Percentiles rank a stretch among this genome's conserved stretches.
phyloP scores from a whole-genome alignment of 2,329 filamentous ascomycete genomes.

The Tolypocladium pustulatum region DNA sequence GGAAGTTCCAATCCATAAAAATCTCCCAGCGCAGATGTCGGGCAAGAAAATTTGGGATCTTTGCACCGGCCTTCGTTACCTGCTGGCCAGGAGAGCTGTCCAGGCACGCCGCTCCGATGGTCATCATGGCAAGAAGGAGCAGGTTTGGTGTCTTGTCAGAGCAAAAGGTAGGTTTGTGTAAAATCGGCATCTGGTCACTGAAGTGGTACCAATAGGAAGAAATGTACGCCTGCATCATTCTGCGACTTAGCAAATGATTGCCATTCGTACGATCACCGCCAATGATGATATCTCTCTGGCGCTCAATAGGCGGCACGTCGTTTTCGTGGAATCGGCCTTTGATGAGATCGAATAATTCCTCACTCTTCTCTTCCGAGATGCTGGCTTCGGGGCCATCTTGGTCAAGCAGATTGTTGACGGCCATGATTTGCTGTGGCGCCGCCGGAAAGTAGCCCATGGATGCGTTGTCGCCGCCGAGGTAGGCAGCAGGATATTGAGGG shows the following conservation, averaged over 20 bases:
- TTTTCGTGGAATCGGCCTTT: constrained; percentile 71
- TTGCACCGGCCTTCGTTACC: constrained; percentile 64
- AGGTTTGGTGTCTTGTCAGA: constrained; percentile 79
- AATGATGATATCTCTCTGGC: constrained; percentile 65
- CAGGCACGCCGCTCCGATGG: constrained; percentile 81
- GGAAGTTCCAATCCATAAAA: constrained; percentile 82
- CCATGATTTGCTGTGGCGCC: constrained; percentile 73
- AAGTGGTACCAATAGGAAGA: constrained; percentile 92
- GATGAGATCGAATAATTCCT: constrained; percentile 75
- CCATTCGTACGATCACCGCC: constrained; percentile 64
- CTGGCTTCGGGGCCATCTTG: constrained; percentile 68
- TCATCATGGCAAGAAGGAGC: constrained; percentile 79
- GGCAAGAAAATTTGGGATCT: constrained; percentile 80
- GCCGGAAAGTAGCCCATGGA: constrained; percentile 46
- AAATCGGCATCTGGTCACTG: constrained; percentile 84
- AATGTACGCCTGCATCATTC: constrained; percentile 95
- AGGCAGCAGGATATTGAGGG: constrained; percentile 30
- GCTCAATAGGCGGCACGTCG: constrained; percentile 61
- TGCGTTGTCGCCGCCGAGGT: constrained; percentile 35
- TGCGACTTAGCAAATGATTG: constrained; percentile 62
- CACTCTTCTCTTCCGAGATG: constrained; percentile 79
- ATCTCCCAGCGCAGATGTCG: constrained; percentile 95
- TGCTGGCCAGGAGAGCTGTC: constrained; percentile 71
- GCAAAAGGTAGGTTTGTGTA: constrained; percentile 89
- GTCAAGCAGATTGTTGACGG: constrained; percentile 75